Percentiles rank a stretch among this genome's conserved stretches.
These are phyloP conservation scores for Boechera retrofracta DNA, from an alignment of 345 rosid species.

Conservation along the genomic window DNA sequence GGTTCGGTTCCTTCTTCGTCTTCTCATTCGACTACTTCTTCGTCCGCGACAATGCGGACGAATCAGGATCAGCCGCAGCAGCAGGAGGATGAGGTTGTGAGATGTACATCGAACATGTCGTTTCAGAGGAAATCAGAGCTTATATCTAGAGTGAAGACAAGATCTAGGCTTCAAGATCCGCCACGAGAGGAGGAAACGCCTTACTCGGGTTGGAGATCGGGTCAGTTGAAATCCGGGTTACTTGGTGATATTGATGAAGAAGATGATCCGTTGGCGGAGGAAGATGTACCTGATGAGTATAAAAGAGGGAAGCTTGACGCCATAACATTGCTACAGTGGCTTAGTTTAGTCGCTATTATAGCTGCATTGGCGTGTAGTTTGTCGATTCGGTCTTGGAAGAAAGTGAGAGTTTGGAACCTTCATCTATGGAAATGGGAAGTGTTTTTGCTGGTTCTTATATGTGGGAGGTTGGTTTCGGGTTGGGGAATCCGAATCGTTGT, in stretches of 20 bases:
- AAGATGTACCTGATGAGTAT: constrained; percentile 79
- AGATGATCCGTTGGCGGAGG: constrained; percentile 67
- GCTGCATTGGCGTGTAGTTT: constrained; percentile 62
- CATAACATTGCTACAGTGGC: constrained; percentile 67
- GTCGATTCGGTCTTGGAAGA: constrained; percentile 45
- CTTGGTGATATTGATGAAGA: constrained; percentile 58
- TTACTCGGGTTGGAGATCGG: constrained; percentile 58
- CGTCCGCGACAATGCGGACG: constrained; percentile 34
- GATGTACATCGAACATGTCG: constrained; percentile 60
- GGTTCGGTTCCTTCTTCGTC: constrained; percentile 34
- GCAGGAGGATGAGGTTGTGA: constrained; percentile 49
- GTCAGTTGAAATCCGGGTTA: constrained; percentile 58
- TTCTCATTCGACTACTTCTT: constrained; percentile 29
- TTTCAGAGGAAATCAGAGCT: constrained; percentile 52
- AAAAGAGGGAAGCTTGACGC: constrained; percentile 48
- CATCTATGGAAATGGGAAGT: constrained; percentile 90
- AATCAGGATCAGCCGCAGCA: constrained; percentile 28
- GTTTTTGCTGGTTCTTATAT: constrained; percentile 71
- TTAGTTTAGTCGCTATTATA: constrained; percentile 60
- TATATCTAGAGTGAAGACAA: constrained; percentile 57
- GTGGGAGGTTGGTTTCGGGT: constrained; percentile 84
- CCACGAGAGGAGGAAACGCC: constrained; percentile 53
- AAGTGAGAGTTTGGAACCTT: constrained; percentile 56
- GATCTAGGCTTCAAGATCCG: constrained; percentile 83
- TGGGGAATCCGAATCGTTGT: constrained; percentile 85